phyloP scores from a whole-genome alignment of 371 early-diverging fungal species.

The Mucor plumbeus region DNA sequence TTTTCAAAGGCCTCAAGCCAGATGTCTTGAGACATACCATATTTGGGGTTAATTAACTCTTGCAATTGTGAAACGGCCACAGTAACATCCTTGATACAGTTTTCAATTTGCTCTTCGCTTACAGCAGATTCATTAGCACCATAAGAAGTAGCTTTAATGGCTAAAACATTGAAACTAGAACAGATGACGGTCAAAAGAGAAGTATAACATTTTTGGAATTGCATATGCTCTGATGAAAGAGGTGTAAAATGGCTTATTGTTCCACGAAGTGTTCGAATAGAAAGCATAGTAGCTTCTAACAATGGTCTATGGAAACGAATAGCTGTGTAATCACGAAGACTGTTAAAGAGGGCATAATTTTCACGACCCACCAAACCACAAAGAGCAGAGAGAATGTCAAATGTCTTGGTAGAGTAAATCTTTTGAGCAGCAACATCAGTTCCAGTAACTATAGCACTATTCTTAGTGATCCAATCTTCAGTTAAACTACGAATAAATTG shows the following conservation, averaged over 20 bases:
- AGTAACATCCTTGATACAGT: conserved; percentile 44
- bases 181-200: conserved; percentile 25
- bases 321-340: conserved; percentile 29
- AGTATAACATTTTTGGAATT: conserved; percentile 4
- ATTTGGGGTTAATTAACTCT: conserved; percentile 39
- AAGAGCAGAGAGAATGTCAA: conserved; percentile 29
- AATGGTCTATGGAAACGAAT: conserved; percentile 47
- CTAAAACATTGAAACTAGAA: conserved; percentile 42
- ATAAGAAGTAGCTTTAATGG: conserved; percentile 31
- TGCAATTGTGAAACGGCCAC: conserved; percentile 39
- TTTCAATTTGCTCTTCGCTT: conserved; percentile 25
- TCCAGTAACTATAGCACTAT: conserved; percentile 19
- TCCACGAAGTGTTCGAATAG: conserved; percentile 39
- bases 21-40: conserved; percentile 18
- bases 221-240: not conserved
- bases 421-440: conserved; percentile 23
- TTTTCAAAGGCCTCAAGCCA: conserved; percentile 37
- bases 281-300: conserved; percentile 41
- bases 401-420: conserved; percentile 30
- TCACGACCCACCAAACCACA: conserved; percentile 37
- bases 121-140: conserved; percentile 27
- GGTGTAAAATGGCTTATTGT: conserved; percentile 2
- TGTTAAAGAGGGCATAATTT: conserved; percentile 39
- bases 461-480: conserved; percentile 47
- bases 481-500: conserved; percentile 43